Conservation (phyloP, 202 grass and related monocot species). For the Saccharum hybrid region DNA sequence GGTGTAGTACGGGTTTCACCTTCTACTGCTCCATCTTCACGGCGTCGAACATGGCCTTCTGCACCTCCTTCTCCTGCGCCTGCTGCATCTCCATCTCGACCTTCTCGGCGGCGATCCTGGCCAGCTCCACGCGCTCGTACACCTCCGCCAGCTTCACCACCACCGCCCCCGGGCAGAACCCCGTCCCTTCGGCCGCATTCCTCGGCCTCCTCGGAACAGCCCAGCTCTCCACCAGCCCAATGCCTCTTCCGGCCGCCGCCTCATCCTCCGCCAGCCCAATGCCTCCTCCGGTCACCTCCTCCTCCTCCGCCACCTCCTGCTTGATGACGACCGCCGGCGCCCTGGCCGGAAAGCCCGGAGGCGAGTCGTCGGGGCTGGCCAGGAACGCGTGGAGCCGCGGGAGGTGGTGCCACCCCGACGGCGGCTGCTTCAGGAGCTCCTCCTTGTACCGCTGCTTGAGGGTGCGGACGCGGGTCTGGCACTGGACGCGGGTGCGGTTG, state of each 20-base stretch:
- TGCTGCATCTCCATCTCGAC: slow-evolving; percentile 6
- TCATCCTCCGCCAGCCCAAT: too few species aligned
- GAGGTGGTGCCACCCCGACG: slow-evolving; percentile 33
- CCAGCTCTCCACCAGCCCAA: not conserved
- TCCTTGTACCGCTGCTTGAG: slow-evolving; percentile 37
- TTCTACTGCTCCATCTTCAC: not conserved
- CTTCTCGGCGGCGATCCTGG: slow-evolving; percentile 25
- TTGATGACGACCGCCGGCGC: not conserved
- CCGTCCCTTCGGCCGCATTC: not conserved
- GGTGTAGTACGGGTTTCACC: too few species aligned
- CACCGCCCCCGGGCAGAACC: slow-evolving; percentile 8
- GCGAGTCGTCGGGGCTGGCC: not conserved
- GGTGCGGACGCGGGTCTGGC: slow-evolving; percentile 1
- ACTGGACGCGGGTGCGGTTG: slow-evolving; percentile 25
- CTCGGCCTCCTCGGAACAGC: slow-evolving; percentile 25
- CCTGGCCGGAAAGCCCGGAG: slow-evolving; percentile 15
- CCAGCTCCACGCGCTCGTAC: slow-evolving; percentile 44
- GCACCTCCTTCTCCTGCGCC: not conserved
- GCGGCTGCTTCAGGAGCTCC: slow-evolving; percentile 16
- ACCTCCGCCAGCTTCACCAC: slow-evolving; percentile 44
- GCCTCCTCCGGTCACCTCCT: too few species aligned
- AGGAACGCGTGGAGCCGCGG: slow-evolving; percentile 30
- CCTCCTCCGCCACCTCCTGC: not conserved
- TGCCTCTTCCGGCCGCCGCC: too few species aligned
- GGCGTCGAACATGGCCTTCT: not conserved